Evolutionary conservation across 2,329 filamentous ascomycete species (phyloP).

Genomic region (Mollisiaceae sp.): DNA sequence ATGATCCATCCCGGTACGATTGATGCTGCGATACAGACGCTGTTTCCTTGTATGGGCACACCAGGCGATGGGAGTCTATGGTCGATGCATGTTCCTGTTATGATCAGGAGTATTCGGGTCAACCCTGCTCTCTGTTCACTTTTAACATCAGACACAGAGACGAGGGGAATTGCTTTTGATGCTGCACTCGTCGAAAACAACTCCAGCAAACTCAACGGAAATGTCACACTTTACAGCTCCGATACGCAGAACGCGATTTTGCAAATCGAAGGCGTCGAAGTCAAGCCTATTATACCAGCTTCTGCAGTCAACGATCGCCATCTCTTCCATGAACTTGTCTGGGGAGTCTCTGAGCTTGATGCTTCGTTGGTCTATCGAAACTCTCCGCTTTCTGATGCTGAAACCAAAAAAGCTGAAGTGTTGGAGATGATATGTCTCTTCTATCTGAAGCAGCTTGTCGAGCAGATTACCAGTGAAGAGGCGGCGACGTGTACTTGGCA

Average conservation of each 20-base stretch:
- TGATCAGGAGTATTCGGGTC: conserved; percentile 28
- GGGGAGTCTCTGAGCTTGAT: conserved; percentile 28
- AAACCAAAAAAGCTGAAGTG: conserved; percentile 24
- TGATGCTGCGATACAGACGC: background rate
- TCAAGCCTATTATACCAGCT: conserved; percentile 30
- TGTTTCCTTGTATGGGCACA: background rate
- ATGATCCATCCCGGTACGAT: background rate
- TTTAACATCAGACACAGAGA: background rate
- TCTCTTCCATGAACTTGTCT: conserved; percentile 32
- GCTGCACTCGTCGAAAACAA: conserved; percentile 12
- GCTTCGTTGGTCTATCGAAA: conserved; percentile 24
- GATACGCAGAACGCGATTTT: conserved; percentile 23
- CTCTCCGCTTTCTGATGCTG: conserved; percentile 11
- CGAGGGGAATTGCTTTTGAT: conserved; percentile 11
- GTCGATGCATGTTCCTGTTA: conserved; percentile 34
- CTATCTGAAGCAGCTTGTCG: conserved; percentile 20
- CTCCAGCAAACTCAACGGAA: conserved; percentile 7
- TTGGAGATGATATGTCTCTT: conserved; percentile 23
- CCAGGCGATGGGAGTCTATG: conserved; percentile 22
- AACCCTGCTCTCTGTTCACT: conserved; percentile 22
- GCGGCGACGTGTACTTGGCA: conserved; percentile 16
- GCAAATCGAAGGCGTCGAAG: conserved; percentile 33
- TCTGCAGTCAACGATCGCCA: conserved; percentile 31
- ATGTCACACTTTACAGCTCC: conserved; percentile 21
- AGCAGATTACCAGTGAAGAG: background rate